Base-by-base conservation (phyloP, 768 basidiomycete species). In the Russula sp. region DNA sequence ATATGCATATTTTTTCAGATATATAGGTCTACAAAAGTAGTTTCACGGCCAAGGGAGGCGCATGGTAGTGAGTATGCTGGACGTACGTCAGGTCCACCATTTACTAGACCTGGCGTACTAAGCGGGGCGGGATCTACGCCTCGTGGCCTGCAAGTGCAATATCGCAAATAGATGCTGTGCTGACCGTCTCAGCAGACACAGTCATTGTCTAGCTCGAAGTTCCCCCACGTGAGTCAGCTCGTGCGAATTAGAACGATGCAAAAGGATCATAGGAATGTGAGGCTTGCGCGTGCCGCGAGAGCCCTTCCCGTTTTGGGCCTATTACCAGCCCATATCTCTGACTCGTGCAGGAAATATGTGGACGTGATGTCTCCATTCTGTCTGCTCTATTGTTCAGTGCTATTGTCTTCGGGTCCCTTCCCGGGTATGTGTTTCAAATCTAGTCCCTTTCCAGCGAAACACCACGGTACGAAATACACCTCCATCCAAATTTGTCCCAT, bases 151-250 rank as follows among this genome's bases (percentile, higher is more conserved):
- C 42, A 16, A 18, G 42, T 16, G 16, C 42, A 42, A 42, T 42
- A 42, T 18, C 1, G 42, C 16, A 42, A 16, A 42, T 42, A 16
- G 16, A 42, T 42, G 4, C 16, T 16, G 5, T 42, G 9, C 2
- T 18, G 11, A 4, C 13, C 10, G 10, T 40, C 4, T 57, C 47
- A 18, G 8, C 2, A 9, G 22, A 27, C 22, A 22, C 27, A 27
- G 27, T 27, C 27, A 27, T 27, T 44, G 16, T 51, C 2, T 57
- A 42, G 20, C 44, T 27, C 13, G n/a, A 45, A 44, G n/a, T 40
- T 42, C 50, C 6, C 50, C 18, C 63, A 64, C 58, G 22, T 58
- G 63, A 64, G 63, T 64, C 58, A 64, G 57, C 18, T 35, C 37
- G 47, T 14, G 62, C 37, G 57, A 45, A 32, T 18, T 48, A 27